Evolutionary conservation across 1,284 basidiomycete species (phyloP), one percentile per base, ranked within the genome.

Genomic region (Heterobasidion irregulare): DNA sequence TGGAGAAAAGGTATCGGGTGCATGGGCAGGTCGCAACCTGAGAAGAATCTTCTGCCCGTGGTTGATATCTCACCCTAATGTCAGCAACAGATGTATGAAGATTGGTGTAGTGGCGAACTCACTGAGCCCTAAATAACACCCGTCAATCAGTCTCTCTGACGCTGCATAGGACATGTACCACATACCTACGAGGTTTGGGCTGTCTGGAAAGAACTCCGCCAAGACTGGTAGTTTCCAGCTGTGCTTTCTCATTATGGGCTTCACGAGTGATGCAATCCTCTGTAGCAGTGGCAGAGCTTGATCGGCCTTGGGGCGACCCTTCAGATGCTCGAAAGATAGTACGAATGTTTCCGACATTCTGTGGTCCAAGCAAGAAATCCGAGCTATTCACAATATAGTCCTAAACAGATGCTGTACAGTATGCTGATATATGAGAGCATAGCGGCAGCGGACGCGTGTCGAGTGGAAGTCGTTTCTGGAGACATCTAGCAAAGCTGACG

Each of bases 181-280:
- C 84, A 66, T 63, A 86, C 90, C 92, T 38, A 94, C 71, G 15
- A 95, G 72, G 62, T 78, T 82, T 0, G 83, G 79, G 56, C 83
- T 80, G 10, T 84, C 78, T 0, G 92, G 93, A 61, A 91, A 88
- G 75, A 95, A 94, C 68, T 96, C 93, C 12, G 86, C 77, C 13
- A 95, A 79, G 0, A 82, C 77, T n/a, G 91, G 91, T 8, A 96
- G 75, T 36, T 78, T 75, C 92, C 92, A 94, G 6, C 72, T 72
- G 61, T 86, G 84, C 62, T 86, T 91, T 57, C 82, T 75, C 92
- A 94, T 94, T 62, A 95, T 90, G 3, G 92, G 92, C 67, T 93
- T 93, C 48, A 94, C 91, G 53, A 91, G 76, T 13, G 86, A 86
- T 0, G 89, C 88, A 35, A 90, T 76, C 61, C 82, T 79, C 65